Evolutionary conservation across 2,329 filamentous ascomycete genomes (phyloP), one percentile per base, ranked within the genome.

Genomic region (Huntiella omanensis): DNA sequence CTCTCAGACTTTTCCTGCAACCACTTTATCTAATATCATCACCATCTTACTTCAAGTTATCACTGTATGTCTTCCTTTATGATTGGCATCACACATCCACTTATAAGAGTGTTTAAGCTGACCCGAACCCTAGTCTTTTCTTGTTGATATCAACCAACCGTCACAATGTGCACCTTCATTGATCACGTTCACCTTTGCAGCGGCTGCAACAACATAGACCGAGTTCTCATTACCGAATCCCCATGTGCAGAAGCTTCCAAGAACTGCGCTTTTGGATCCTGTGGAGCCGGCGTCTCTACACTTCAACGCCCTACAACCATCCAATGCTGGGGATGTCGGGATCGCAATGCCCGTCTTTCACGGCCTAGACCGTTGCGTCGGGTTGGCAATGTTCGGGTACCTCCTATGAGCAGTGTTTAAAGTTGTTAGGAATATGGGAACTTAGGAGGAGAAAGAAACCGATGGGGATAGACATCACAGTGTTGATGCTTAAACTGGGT

Each of bases 121-220:
- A 71, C 54, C 38, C 33, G 35, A 46, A 19, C 38, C 36, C 12
- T 38, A 7, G 13, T 3, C 4, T 19, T 40, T 3, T 7, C 15
- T 13, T 16, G 17, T 32, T 12, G 5, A 16, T 28, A 12, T 8
- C 19, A n/a, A 19, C 8, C 11, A 28, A 13, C 38, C 45, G 44
- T 34, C 48, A 52, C 15, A 48, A 64, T 62, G 62, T 64, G 61
- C 54, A 60, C 57, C 53, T 62, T 59, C 54, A 55, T 56, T 49
- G 61, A 54, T 32, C 58, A 64, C 51, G 52, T 61, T 38, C 56
- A 60, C 40, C 53, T 55, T 45, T 63, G 61, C 54, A 57, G 56
- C 45, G 39, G 55, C 35, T 63, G 61, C 51, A 54, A 54, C 40
- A 51, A 52, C 39, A 55, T 60, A 46, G 58, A 62, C 39, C 62